Evolutionary conservation across 1,284 basidiomycete genomes (phyloP).

Genomic region (Cryptococcus floricola): DNA sequence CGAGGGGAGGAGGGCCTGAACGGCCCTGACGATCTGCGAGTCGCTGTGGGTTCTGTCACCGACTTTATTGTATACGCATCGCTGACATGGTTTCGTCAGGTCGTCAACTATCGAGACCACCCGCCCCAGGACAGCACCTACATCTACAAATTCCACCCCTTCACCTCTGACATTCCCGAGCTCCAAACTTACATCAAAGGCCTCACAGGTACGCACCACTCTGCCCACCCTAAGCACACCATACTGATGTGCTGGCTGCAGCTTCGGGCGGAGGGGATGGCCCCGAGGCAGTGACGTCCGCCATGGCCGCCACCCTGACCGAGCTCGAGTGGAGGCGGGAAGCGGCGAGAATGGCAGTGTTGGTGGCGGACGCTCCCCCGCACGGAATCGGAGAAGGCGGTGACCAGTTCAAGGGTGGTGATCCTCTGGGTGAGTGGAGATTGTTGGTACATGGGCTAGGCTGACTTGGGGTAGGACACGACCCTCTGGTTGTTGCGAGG

Average conservation of each 20-base stretch:
- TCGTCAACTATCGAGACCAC: slow-evolving; percentile 85
- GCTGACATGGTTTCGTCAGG: slow-evolving; percentile 14
- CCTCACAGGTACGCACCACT: slow-evolving; percentile 32
- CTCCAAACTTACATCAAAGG: slow-evolving; percentile 77
- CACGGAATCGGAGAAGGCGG: slow-evolving; percentile 59
- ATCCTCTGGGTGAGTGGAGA: slow-evolving; percentile 62
- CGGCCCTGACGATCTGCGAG: slow-evolving; percentile 76
- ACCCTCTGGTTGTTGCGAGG: slow-evolving; percentile 83
- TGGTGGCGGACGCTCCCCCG: slow-evolving; percentile 95
- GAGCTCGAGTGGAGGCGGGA: slow-evolving; percentile 82
- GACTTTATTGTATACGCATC: background rate
- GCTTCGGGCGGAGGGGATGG: slow-evolving; percentile 97
- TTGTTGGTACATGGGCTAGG: background rate
- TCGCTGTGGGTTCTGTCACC: slow-evolving; percentile 59
- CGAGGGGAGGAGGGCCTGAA: slow-evolving; percentile 89
- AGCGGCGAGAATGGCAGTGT: slow-evolving; percentile 90
- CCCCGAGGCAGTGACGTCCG: slow-evolving; percentile 95
- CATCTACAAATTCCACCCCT: slow-evolving; percentile 87
- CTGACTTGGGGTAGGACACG: slow-evolving; percentile 55
- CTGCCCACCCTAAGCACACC: background rate
- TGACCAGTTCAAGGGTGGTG: slow-evolving; percentile 75
- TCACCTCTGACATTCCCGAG: slow-evolving; percentile 82
- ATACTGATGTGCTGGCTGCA: slow-evolving; percentile 50
- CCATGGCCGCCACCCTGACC: slow-evolving; percentile 74
- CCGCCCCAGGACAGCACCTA: slow-evolving; percentile 94